Percentiles rank a stretch among this genome's conserved stretches.
Evolutionary conservation across 305 asterid genomes (phyloP).

Genomic region (Fraxinus paxiana): DNA sequence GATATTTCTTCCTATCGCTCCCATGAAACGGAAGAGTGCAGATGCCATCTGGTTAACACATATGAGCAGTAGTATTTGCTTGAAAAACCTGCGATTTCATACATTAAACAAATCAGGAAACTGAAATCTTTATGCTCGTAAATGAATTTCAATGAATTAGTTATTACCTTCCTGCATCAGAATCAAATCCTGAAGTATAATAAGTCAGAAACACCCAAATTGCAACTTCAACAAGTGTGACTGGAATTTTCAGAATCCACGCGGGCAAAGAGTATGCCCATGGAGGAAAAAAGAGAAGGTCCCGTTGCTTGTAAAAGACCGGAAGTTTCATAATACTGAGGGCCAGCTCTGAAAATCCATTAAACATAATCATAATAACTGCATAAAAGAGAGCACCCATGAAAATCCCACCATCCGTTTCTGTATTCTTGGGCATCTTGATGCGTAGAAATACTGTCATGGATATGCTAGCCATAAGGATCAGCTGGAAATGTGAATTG

Average conservation of each 20-base stretch:
- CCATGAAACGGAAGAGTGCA: conserved; percentile 71
- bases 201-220: conserved; percentile 62
- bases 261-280: conserved; percentile 79
- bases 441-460: conserved; percentile 60
- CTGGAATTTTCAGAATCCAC: conserved; percentile 78
- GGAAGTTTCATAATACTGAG: conserved; percentile 72
- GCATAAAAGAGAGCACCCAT: conserved; percentile 78
- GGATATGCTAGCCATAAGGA: conserved; percentile 51
- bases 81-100: conserved; percentile 58
- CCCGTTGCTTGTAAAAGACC: conserved; percentile 75
- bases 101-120: conserved; percentile 12
- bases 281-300: conserved; percentile 73
- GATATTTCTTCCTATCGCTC: conserved; percentile 71
- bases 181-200: conserved; percentile 66
- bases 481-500: conserved; percentile 42
- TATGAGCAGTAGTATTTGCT: conserved; percentile 56
- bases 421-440: conserved; percentile 53
- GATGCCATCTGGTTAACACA: conserved; percentile 73
- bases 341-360: conserved; percentile 82
- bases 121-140: not conserved
- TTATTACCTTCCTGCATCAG: conserved; percentile 51
- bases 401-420: conserved; percentile 58
- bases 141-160: not conserved
- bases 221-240: conserved; percentile 52
- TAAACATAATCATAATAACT: conserved; percentile 61